phyloP scores from a whole-genome alignment of 2,329 filamentous ascomycete genomes.

The Parafenestella ontariensis region DNA sequence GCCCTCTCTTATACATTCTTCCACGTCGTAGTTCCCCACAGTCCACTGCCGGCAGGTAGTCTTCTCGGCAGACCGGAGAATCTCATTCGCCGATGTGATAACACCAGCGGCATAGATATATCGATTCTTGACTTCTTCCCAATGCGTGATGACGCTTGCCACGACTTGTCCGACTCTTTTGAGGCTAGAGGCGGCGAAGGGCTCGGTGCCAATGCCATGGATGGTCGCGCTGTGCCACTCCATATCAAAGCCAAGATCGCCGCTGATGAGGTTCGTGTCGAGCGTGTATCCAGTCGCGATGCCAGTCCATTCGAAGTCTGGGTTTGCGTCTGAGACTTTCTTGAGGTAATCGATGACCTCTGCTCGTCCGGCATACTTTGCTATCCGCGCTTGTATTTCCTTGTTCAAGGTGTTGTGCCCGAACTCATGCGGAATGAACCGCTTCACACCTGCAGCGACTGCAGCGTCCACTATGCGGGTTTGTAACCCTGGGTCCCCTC shows the following conservation, averaged over 20 bases:
- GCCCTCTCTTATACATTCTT: conserved; percentile 47
- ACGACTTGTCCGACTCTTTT: conserved; percentile 41
- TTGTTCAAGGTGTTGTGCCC: conserved; percentile 45
- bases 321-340: conserved; percentile 7
- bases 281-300: conserved; percentile 45
- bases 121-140: conserved; percentile 44
- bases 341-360: conserved; percentile 41
- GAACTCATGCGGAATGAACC: conserved; percentile 54
- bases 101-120: conserved; percentile 46
- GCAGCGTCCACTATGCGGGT: conserved; percentile 49
- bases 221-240: conserved; percentile 51
- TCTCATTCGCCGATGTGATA: conserved; percentile 42
- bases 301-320: conserved; percentile 43
- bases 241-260: conserved; percentile 48
- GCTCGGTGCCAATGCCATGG: conserved; percentile 44
- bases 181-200: conserved; percentile 46
- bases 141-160: conserved; percentile 33
- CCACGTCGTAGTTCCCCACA: conserved; percentile 40
- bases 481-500: conserved; percentile 35
- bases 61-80: conserved; percentile 40
- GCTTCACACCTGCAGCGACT: conserved; percentile 48
- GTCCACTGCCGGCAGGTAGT: conserved; percentile 36
- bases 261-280: conserved; percentile 40
- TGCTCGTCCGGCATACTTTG: conserved; percentile 36
- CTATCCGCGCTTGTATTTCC: conserved; percentile 37